Evolutionary conservation across 441 rosid species (phyloP).

Genomic region (Brassica hybrid): DNA sequence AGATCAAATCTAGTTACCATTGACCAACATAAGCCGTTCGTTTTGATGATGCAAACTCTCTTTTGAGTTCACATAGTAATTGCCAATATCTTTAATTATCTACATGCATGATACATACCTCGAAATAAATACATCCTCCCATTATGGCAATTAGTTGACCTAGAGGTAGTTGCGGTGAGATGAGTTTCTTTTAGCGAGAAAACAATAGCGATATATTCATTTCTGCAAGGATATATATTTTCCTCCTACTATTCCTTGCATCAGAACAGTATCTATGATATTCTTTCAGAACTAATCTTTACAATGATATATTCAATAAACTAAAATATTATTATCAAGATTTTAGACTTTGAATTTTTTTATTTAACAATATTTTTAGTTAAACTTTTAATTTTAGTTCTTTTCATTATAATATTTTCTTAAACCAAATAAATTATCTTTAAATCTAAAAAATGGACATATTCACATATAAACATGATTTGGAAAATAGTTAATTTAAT

Average conservation of each 20-base stretch:
- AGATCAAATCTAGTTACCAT: slow-evolving; percentile 22
- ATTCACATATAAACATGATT: not conserved
- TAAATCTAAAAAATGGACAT: not conserved
- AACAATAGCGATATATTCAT: not conserved
- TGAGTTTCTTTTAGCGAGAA: not conserved
- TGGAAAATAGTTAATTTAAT: not conserved
- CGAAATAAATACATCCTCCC: slow-evolving; percentile 13
- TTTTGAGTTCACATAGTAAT: slow-evolving; percentile 24
- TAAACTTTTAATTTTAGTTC: no score
- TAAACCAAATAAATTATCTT: not conserved
- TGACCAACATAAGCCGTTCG: slow-evolving; percentile 32
- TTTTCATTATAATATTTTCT: not conserved
- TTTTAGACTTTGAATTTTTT: no score
- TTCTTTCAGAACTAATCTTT: not conserved
- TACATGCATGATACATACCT: slow-evolving; percentile 2
- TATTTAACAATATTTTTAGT: no score
- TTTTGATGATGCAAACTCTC: slow-evolving; percentile 26
- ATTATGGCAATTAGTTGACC: slow-evolving; percentile 27
- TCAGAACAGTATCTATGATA: no score
- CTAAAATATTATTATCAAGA: not conserved
- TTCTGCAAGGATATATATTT: not conserved
- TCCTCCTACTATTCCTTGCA: not conserved
- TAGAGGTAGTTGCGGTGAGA: not conserved
- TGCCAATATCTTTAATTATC: not conserved
- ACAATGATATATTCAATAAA: not conserved